phyloP scores from a whole-genome alignment of 345 rosid genomes.

The Luvunga scandens region DNA sequence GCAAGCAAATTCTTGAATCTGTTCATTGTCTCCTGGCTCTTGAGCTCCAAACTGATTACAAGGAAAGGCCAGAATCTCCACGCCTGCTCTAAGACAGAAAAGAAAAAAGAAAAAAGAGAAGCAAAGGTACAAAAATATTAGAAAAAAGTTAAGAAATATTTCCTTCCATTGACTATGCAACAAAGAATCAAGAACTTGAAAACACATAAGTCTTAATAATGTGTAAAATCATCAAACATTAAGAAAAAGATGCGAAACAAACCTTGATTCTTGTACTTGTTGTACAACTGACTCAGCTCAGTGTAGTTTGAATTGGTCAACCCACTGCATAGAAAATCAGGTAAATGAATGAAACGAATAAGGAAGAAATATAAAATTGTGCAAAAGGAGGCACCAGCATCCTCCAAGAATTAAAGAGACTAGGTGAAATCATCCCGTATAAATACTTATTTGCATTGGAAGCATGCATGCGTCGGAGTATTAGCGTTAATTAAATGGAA shows the following conservation, averaged over 20 bases:
- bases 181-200: background rate
- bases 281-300: slow-evolving; percentile 72
- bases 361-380: background rate
- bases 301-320: slow-evolving; percentile 91
- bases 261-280: slow-evolving; percentile 90
- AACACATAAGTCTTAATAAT: background rate
- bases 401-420: background rate
- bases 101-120: background rate
- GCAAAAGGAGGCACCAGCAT: background rate
- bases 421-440: background rate
- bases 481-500: background rate
- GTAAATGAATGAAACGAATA: background rate
- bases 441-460: no score
- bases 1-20: slow-evolving; percentile 73
- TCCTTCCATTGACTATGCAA: background rate
- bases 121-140: no score
- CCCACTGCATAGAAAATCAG: slow-evolving; percentile 54
- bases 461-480: no score
- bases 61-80: slow-evolving; percentile 89
- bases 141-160: background rate
- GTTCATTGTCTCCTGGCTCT: slow-evolving; percentile 81
- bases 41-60: slow-evolving; percentile 91
- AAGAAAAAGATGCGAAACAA: slow-evolving; percentile 7
- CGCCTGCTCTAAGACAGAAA: slow-evolving; percentile 35
- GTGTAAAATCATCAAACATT: background rate